Conservation (phyloP, 225 moss, liverwort and hornwort species). For the Pseudisothecium myosuroides region DNA sequence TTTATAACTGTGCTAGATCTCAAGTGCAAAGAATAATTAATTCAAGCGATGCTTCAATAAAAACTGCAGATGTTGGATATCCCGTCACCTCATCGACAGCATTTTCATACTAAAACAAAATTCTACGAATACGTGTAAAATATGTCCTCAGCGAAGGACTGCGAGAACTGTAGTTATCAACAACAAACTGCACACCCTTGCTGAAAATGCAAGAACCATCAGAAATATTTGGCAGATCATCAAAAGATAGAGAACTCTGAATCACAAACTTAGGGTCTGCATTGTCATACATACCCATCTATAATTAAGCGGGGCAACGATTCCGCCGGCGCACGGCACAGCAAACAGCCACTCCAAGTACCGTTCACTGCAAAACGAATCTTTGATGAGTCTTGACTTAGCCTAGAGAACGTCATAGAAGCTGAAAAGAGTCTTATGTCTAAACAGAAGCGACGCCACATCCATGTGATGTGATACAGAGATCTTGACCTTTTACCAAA, state of each 20-base stretch:
- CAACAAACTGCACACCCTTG: background rate
- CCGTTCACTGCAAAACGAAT: conserved; percentile 66
- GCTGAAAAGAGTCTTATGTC: background rate
- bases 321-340: conserved; percentile 72
- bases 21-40: background rate
- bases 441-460: background rate
- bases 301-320: conserved; percentile 89
- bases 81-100: background rate
- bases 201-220: background rate
- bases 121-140: background rate
- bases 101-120: background rate
- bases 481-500: background rate
- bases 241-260: background rate
- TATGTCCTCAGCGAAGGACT: background rate
- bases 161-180: background rate
- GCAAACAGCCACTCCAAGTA: conserved; percentile 94
- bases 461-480: background rate
- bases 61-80: background rate
- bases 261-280: background rate
- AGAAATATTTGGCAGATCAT: background rate
- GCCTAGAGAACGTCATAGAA: background rate
- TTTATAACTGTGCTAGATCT: background rate
- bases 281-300: conserved; percentile 65
- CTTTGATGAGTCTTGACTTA: background rate
- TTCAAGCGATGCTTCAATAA: background rate